These are phyloP conservation scores for Eucalyptus regnans DNA, from an alignment of 345 rosid genomes.

Conservation along the genomic window DNA sequence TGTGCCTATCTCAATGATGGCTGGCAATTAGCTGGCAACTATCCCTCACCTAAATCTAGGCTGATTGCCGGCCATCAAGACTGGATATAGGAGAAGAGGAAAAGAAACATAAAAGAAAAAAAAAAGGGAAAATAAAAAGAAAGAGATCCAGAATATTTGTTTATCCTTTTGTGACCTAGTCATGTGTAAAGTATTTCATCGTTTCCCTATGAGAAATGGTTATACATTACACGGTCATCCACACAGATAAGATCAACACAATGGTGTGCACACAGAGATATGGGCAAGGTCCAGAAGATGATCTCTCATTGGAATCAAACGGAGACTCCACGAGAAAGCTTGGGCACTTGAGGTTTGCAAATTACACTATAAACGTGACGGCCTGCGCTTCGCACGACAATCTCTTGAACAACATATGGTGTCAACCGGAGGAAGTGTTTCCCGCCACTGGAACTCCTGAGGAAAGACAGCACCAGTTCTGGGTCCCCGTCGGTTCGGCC, in stretches of 20 bases:
- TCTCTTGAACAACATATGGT: neutral
- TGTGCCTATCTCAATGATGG: too few relatives aligned
- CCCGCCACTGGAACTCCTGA: neutral
- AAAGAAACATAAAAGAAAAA: too few relatives aligned
- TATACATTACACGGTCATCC: neutral
- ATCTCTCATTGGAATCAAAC: neutral
- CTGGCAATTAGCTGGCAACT: too few relatives aligned
- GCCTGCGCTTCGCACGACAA: neutral
- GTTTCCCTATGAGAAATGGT: too few relatives aligned
- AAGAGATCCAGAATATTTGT: too few relatives aligned
- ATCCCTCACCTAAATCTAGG: too few relatives aligned
- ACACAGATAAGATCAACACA: neutral
- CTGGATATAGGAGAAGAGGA: too few relatives aligned
- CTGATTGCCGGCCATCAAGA: too few relatives aligned
- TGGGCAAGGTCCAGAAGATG: neutral
- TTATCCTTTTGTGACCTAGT: too few relatives aligned
- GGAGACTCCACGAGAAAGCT: neutral
- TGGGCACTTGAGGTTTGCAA: neutral
- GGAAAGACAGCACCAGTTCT: neutral
- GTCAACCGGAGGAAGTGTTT: neutral
- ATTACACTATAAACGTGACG: neutral
- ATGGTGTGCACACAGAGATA: neutral
- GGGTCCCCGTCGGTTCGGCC: neutral
- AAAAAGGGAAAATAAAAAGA: rapidly evolving
- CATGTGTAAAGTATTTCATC: too few relatives aligned